Base-by-base conservation (phyloP, 371 early-diverging fungal species). In the Mortierella sp. region DNA sequence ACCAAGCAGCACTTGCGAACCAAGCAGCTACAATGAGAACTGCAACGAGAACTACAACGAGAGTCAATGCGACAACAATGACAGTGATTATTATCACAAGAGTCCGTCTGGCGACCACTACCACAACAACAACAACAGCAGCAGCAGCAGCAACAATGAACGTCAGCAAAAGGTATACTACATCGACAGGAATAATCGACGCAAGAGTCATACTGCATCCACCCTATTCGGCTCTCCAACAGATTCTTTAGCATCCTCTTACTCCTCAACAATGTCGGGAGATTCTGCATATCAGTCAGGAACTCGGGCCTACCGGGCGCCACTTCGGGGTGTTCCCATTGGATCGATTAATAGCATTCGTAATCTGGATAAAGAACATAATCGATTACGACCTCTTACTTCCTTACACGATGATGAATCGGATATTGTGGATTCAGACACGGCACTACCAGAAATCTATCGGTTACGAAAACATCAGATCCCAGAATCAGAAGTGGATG, bases 311-410 rank as follows among this genome's bases (percentile, higher is more conserved):
- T 73, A 73, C 21, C 3, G 47, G 21, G 71, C 76, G 6, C 64
- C 74, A 0, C 32, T 78, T 7, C 69, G 74, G 10, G 67, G 63
- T n/a, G 21, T 78, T 4, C 47, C 78, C 0, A 73, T 78, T n/a
- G 78, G 78, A 22, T 69, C 69, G 11, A 78, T 78, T 57, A 78
- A 73, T 32, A 66, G 65, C 9, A 78, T 78, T 24, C 69, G 73
- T 24, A 78, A 78, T 41, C 41, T 78, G 48, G 78, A 78, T 50
- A 40, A 21, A 16, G 78, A 66, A 10, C 67, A 69, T 7, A 40
- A 58, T 10, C 68, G 48, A 21, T 19, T 69, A 38, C 58, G 78
- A 16, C 74, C 78, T 0, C 32, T 78, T 47, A 72, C 48, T 19
- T 77, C 77, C 38, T 21, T 72, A 19, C 63, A 63, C 33, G 57